phyloP scores from a whole-genome alignment of 306 rosid species.

The Glycine soja region DNA sequence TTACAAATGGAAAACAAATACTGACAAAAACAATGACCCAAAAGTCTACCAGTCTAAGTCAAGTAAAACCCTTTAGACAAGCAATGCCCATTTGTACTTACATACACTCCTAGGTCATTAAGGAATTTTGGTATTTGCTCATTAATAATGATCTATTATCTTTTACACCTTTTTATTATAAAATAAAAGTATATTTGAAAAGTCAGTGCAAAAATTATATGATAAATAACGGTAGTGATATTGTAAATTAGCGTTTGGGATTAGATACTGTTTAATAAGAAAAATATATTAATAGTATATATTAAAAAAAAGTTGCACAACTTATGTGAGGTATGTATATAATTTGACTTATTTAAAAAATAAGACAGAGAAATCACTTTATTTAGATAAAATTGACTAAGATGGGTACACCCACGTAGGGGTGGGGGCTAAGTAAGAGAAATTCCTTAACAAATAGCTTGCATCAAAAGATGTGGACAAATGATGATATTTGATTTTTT shows the following conservation, averaged over 20 bases:
- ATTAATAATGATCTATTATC: neutral
- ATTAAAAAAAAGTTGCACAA: too few relatives aligned
- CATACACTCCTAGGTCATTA: neutral
- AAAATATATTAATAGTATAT: neutral
- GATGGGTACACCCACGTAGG: neutral
- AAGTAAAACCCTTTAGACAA: constrained; percentile 37
- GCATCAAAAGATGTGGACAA: neutral
- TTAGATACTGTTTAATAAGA: neutral
- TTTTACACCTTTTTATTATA: too few relatives aligned
- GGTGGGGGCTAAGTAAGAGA: neutral
- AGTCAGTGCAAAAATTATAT: too few relatives aligned
- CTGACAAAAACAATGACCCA: constrained; percentile 36
- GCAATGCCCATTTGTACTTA: neutral
- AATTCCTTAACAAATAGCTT: neutral
- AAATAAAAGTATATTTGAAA: too few relatives aligned
- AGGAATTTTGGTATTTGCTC: neutral
- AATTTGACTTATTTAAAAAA: neutral
- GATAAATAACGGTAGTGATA: neutral
- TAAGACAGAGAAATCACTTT: neutral
- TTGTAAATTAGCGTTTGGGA: neutral
- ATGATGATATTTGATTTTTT: neutral
- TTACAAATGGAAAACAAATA: neutral
- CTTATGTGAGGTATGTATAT: neutral
- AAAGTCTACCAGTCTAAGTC: constrained; percentile 45
- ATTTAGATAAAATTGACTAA: neutral